Base-by-base conservation (phyloP, 306 rosid genomes). In the Malus sieversii region DNA sequence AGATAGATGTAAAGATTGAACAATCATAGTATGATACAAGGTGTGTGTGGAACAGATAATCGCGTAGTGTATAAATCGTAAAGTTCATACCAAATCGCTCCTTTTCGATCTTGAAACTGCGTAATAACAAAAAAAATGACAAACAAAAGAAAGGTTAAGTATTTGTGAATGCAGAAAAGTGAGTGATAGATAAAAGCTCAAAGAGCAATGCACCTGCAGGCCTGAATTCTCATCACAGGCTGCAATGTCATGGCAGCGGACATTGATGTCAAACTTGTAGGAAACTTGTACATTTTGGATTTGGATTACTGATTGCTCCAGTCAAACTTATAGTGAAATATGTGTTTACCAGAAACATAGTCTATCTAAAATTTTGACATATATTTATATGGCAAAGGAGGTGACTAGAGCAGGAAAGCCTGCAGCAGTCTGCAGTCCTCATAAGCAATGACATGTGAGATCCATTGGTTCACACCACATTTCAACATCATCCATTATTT, bases 81-180 rank as follows among this genome's bases (percentile, higher is more conserved):
- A 15, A 46, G 33, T 71, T 52, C 78, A 58, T 87, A 90, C 93
- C 90, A 46, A 69, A 74, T 89, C 74, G 81, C 45, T 75, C 79
- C 12, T 22, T 78, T 77, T 71, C 77, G 55, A 66, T 75, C 75
- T 62, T 84, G 87, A 84, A 64, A n/a, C 86, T 83, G 86, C 78
- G 67, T 35, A 83, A 38, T 38, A 38, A 38, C 42, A 38, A 38
- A 38, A 38, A 38, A 38, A 86, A 67, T 66, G 71, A 75, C 29
- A 74, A 75, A 70, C 48, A 70, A 73, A 76, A 64, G 18, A 59
- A 44, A 77, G 68, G 12, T 60, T 30, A 38, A 70, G 8, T 65
- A 70, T 29, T 4, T 46, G 10, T 68, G 38, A 22, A 5, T 53
- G 45, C 53, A 48, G 63, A 46, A 15, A n/a, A 63, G 18, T 18